A percentile compares a stretch with the other conserved stretches of the same genome.
Conservation (phyloP, 371 early-diverging fungal genomes). For the Mortierella sp. region DNA sequence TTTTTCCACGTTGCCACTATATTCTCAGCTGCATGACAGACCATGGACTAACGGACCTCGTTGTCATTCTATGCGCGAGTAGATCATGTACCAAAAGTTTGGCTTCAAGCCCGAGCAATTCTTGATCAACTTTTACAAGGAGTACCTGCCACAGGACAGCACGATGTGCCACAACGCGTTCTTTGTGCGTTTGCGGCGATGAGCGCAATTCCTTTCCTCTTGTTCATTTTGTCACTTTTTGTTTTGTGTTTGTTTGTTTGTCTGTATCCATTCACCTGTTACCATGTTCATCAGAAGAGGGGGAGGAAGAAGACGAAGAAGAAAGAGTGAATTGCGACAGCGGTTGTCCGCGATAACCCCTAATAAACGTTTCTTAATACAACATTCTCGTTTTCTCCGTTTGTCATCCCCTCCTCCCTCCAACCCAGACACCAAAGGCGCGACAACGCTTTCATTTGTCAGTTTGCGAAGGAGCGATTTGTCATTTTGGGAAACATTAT, state of each 20-base stretch:
- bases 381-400: slow-evolving; percentile 6
- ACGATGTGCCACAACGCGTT: slow-evolving; percentile 90
- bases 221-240: not conserved
- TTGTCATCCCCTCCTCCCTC: not conserved
- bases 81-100: slow-evolving; percentile 93
- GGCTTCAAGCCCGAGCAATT: slow-evolving; percentile 97
- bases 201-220: not conserved
- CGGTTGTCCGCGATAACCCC: not conserved
- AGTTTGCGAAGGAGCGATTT: slow-evolving; percentile 8
- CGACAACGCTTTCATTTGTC: slow-evolving; percentile 4
- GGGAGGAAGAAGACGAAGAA: not conserved
- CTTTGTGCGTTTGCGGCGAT: slow-evolving; percentile 84
- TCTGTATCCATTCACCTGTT: not conserved
- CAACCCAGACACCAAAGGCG: not conserved
- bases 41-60: not conserved
- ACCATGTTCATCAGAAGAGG: not conserved
- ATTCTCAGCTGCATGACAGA: not conserved
- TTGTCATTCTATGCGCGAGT: not conserved
- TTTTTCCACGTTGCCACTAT: not conserved
- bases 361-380: too few relatives aligned
- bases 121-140: slow-evolving; percentile 91
- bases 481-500: not conserved
- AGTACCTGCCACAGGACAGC: slow-evolving; percentile 88
- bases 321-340: not conserved
- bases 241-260: not conserved